Evolutionary conservation across 2,329 filamentous ascomycete genomes (phyloP), one percentile per base, ranked within the genome.

Genomic region (Aspergillus eucalypticola): DNA sequence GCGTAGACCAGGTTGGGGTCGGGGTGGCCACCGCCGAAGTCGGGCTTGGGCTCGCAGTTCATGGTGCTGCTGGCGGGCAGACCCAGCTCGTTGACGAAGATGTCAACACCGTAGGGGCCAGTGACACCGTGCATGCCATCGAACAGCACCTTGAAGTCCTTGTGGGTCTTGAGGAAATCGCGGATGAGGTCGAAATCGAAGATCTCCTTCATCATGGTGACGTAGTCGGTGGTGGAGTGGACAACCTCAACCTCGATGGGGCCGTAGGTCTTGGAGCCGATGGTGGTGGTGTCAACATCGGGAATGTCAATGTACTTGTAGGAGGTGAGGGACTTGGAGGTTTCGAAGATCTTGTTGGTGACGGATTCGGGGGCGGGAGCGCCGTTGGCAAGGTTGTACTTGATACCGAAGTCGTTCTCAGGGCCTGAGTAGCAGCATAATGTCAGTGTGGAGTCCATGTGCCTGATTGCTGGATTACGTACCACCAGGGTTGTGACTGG

Each of bases 1-100:
- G 95, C 95, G 72, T 99, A 99, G 60, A 95, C 96, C 39, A 99
- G 87, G 83, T 99, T 99, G 68, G 95, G 95, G 75, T 99, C 95
- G 46, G 95, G 95, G 83, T 99, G 95, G 70, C 95, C 93, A 68
- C 95, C 95, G 72, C 92, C 92, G 80, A 99, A 99, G 82, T 99
- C 94, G 58, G 94, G 92, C 71, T 89, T 90, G 50, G 95, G 94
- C 55, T 89, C 82, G 80, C 92, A 97, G 84, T 98, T 97, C 78
- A 98, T 94, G 58, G 88, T 95, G 75, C 86, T 89, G 82, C 83
- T 84, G 56, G 82, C 84, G 61, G 89, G 86, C 54, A 96, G 87
- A 25, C 93, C 93, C 54, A 99, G 88, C 82, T 98, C 94, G 73
- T 92, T 86, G 78, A 96, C 89, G 75, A 99, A 98, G 76, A 99